A percentile compares a stretch with the other conserved stretches of the same genome.
Conservation (phyloP, 148 eudicot genomes). For the Amaranthus cruentus region DNA sequence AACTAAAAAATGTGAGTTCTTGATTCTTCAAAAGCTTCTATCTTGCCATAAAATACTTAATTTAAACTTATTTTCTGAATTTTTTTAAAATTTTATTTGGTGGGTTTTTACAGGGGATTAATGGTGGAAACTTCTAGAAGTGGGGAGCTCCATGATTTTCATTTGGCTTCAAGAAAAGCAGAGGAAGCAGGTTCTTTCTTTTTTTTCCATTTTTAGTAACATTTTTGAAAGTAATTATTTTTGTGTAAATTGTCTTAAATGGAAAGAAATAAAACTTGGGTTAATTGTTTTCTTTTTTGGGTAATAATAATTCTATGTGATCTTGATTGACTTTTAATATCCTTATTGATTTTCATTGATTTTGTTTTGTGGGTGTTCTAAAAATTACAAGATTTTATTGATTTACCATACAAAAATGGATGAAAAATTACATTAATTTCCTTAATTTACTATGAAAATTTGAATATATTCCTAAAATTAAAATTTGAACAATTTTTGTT, state of each 20-base stretch:
- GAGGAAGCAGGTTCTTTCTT: constrained; percentile 72
- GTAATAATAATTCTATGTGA: constrained; percentile 1
- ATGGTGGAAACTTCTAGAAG: constrained; percentile 50
- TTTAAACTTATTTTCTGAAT: not conserved
- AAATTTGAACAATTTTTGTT: not conserved
- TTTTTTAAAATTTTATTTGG: not conserved
- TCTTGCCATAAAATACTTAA: not conserved
- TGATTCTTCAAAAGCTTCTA: not conserved
- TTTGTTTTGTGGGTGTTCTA: constrained; percentile 7
- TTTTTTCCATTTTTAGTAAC: not conserved
- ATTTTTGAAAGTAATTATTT: not conserved
- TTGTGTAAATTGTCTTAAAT: not conserved
- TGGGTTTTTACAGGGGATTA: constrained; percentile 27
- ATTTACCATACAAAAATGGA: not conserved
- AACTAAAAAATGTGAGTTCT: constrained; percentile 15
- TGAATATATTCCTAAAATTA: not conserved
- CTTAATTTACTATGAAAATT: not conserved
- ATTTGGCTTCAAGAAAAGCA: constrained; percentile 84
- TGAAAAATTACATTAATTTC: not conserved
- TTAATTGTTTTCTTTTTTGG: constrained; percentile 5
- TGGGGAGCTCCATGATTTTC: constrained; percentile 48
- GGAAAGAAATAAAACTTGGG: not conserved
- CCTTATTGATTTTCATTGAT: not conserved
- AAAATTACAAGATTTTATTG: not conserved
- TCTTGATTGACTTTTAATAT: constrained; percentile 4